Evolutionary conservation across 2,329 filamentous ascomycete genomes (phyloP).

Genomic region (Claviceps sp.): DNA sequence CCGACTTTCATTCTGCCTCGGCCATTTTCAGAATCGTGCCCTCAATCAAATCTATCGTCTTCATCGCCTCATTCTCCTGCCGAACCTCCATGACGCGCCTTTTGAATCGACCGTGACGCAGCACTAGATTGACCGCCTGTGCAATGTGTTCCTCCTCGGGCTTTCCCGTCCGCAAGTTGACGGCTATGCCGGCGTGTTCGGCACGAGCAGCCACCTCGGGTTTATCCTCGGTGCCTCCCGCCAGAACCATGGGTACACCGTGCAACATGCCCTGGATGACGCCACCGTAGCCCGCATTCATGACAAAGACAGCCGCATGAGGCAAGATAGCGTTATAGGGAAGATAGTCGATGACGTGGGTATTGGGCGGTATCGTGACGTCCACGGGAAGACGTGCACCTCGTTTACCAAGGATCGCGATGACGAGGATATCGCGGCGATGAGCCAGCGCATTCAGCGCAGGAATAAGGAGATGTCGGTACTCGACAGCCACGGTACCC

Average conservation of each 20-base stretch:
- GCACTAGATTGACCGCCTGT: conserved; percentile 18
- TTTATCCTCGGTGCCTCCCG: conserved; percentile 28
- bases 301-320: conserved; percentile 30
- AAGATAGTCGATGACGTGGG: conserved; percentile 31
- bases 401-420: conserved; percentile 18
- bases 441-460: conserved; percentile 28
- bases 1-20: neutral
- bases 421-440: conserved; percentile 23
- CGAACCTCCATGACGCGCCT: conserved; percentile 17
- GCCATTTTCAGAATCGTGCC: neutral
- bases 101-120: conserved; percentile 18
- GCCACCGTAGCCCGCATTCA: conserved; percentile 35
- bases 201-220: conserved; percentile 26
- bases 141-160: conserved; percentile 17
- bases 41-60: conserved; percentile 3
- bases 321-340: conserved; percentile 33
- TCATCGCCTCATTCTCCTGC: conserved; percentile 20
- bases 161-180: conserved; percentile 26
- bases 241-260: conserved; percentile 33
- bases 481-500: conserved; percentile 29
- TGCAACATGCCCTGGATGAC: conserved; percentile 30
- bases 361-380: conserved; percentile 25
- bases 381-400: conserved; percentile 12
- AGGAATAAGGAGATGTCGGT: conserved; percentile 29
- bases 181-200: conserved; percentile 29